Evolutionary conservation across 352 stramenopile species (phyloP).

Genomic region (Plasmopara viticola): DNA sequence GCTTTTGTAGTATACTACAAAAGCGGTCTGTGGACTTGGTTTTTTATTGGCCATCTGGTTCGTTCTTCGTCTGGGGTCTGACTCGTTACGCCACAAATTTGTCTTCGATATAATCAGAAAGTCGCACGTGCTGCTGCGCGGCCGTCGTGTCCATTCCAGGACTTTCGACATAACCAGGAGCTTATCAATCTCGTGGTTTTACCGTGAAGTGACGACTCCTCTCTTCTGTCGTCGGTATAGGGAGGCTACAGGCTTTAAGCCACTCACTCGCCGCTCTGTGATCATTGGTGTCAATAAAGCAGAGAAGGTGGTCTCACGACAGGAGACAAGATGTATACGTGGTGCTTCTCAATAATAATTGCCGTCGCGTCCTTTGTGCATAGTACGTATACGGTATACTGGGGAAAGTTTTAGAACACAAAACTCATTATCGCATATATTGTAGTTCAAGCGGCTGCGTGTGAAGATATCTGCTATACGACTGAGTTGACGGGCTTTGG

Average conservation of each 20-base stretch:
- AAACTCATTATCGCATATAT: background rate
- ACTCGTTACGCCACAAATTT: background rate
- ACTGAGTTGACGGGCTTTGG: slow-evolving; percentile 35
- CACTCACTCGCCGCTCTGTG: background rate
- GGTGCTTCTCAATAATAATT: slow-evolving; percentile 1
- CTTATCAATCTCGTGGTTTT: background rate
- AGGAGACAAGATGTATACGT: slow-evolving; percentile 11
- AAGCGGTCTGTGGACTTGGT: background rate
- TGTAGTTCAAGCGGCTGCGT: slow-evolving; percentile 23
- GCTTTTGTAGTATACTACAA: background rate
- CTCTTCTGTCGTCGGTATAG: background rate
- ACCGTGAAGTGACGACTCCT: background rate
- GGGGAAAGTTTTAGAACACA: background rate
- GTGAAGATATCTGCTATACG: slow-evolving; percentile 32
- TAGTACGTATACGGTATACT: slow-evolving; percentile 5
- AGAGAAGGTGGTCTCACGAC: background rate
- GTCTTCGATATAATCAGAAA: background rate
- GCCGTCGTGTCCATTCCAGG: background rate
- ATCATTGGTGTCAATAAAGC: background rate
- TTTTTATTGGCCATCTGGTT: background rate
- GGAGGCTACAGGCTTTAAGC: background rate
- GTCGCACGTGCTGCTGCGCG: background rate
- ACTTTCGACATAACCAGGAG: background rate
- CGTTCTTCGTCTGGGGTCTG: background rate
- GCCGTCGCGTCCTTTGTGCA: slow-evolving; percentile 3